Evolutionary conservation across 148 eudicot species (phyloP), one percentile per base, ranked within the genome.

Genomic region (Suaeda aralocaspica): DNA sequence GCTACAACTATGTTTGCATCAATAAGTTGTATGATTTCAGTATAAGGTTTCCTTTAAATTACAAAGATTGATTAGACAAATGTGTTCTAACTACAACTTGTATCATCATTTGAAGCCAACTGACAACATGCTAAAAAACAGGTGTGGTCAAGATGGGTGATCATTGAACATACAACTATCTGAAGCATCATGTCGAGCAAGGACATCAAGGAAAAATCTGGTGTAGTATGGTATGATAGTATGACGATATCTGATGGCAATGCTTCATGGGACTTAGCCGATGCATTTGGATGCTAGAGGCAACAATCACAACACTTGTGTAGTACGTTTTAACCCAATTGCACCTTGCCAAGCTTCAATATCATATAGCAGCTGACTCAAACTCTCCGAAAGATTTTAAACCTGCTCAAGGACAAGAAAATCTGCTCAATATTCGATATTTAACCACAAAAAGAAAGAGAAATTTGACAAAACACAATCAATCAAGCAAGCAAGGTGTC

Each of bases 331-430:
- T 44, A 31, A 44, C 51, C 22, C 19, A 64, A 33, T 41, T 63
- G 52, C 21, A 49, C 26, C 62, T 63, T 15, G 33, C 44, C 34
- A 36, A 63, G 63, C 61, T 53, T 28, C 41, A 28, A 29, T 67
- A 36, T 52, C 62, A 53, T 13, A 51, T 51, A 18, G 49, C 61
- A 44, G 19, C 26, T 79, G 74, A 58, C 31, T 64, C 65, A 45
- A 61, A 34, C 44, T 59, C 61, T 50, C 75, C 61, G 48, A 34
- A 52, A 24, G 73, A 36, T 45, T 59, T 72, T 62, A 82, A 66
- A 63, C 72, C 82, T 86, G 82, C 77, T 52, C 25, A 73, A 36
- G 6, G 67, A 65, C 34, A 76, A 19, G 29, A 12, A 33, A 76
- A 45, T n/a, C n/a, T n/a, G n/a, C n/a, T n/a, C n/a, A n/a, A n/a